Evolutionary conservation across 345 rosid genomes (phyloP).

Genomic region (Salix suchowensis): DNA sequence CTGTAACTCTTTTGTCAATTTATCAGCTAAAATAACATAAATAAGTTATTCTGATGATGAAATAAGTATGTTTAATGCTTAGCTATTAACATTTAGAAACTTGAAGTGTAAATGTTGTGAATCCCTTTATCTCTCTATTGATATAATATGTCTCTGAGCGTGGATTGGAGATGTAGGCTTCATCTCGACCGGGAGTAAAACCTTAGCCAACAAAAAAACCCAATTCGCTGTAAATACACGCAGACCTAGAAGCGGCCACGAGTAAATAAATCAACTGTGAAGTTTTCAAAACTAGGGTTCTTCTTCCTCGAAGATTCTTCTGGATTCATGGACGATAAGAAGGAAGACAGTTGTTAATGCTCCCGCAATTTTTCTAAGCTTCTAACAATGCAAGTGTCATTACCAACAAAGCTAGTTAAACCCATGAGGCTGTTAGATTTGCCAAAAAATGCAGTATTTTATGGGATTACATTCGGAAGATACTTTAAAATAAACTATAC

Average conservation of each 20-base stretch:
- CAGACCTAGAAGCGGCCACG: neutral
- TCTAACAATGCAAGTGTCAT: neutral
- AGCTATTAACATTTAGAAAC: neutral
- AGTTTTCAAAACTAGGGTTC: neutral
- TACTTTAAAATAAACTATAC: slow-evolving; percentile 4
- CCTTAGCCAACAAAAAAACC: too few relatives aligned
- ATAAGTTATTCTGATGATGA: neutral
- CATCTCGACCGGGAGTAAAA: neutral
- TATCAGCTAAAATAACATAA: neutral
- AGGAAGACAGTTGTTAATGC: neutral
- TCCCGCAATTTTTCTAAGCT: neutral
- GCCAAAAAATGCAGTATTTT: neutral
- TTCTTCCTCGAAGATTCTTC: neutral
- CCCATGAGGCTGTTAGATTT: neutral
- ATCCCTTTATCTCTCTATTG: neutral
- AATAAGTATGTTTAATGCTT: neutral
- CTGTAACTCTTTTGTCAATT: neutral
- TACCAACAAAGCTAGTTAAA: neutral
- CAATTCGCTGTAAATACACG: too few relatives aligned
- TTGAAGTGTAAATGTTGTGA: neutral
- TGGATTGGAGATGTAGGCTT: too few relatives aligned
- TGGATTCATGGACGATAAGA: neutral
- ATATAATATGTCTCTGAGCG: neutral
- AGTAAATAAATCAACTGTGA: neutral
- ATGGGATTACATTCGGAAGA: neutral